A percentile compares a stretch with the other conserved stretches of the same genome.
Conservation (phyloP, 257 asterid species). For the Fraxinus americana region DNA sequence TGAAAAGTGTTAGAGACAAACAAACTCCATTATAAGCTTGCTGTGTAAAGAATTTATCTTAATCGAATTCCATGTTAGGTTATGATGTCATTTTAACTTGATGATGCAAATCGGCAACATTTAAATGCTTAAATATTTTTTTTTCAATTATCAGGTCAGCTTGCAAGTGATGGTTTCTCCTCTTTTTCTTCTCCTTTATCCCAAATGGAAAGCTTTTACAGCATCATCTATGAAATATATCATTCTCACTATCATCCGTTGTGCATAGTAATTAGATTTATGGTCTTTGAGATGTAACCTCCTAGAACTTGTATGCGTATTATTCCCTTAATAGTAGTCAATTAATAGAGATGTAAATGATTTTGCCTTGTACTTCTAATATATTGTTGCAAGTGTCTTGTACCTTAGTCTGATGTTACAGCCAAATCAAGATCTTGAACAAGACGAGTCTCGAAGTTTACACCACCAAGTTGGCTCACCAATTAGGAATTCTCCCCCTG, state of each 20-base stretch:
- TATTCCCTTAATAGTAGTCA: background rate
- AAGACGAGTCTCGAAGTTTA: slow-evolving; percentile 50
- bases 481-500: slow-evolving; percentile 58
- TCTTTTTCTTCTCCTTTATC: background rate
- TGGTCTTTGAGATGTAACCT: background rate
- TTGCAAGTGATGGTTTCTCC: background rate
- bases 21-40: background rate
- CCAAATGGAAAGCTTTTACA: background rate
- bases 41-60: background rate
- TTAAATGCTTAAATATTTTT: background rate
- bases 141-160: background rate
- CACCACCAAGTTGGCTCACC: slow-evolving; percentile 53
- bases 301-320: no score
- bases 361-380: background rate
- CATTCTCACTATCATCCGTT: background rate
- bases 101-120: background rate
- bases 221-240: background rate
- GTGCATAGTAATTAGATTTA: background rate
- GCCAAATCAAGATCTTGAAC: slow-evolving; percentile 55
- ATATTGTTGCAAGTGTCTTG: background rate
- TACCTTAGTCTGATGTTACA: slow-evolving; percentile 33
- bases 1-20: background rate
- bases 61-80: background rate
- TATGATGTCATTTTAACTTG: background rate
- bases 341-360: background rate